Percentiles rank a stretch among this genome's conserved stretches.
These are phyloP conservation scores for Neurospora sp. DNA, from an alignment of 495 filamentous ascomycete genomes.

Conservation along the genomic window DNA sequence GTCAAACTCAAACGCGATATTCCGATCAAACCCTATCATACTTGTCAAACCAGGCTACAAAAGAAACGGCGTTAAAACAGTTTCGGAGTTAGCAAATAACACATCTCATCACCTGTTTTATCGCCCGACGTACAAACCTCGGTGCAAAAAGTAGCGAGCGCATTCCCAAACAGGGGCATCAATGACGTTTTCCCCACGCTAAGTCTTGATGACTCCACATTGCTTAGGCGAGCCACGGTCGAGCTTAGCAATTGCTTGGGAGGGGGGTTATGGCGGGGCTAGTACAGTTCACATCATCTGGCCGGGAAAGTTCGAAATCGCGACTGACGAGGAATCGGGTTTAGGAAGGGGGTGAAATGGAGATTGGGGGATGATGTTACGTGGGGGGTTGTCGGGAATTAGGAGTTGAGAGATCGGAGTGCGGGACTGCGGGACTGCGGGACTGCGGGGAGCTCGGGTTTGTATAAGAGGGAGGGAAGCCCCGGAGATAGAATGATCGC, in stretches of 20 bases:
- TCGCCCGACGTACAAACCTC: background rate
- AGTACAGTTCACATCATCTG: background rate
- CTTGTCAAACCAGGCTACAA: too few relatives aligned
- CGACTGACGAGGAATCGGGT: background rate
- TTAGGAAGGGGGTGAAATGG: background rate
- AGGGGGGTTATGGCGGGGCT: background rate
- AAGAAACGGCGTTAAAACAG: background rate
- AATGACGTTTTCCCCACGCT: background rate
- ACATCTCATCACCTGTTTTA: background rate
- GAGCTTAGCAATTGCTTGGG: background rate
- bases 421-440: background rate
- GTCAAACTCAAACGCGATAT: background rate
- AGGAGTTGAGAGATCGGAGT: background rate
- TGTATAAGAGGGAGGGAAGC: background rate
- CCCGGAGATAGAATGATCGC: background rate
- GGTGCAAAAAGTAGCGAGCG: background rate
- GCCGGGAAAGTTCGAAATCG: background rate
- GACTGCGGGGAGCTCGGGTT: background rate
- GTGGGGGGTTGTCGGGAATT: background rate
- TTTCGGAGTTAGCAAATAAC: background rate
- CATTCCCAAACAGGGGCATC: background rate
- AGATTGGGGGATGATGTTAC: background rate
- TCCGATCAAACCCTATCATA: background rate
- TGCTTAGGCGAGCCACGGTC: background rate
- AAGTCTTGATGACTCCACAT: background rate